phyloP scores from a whole-genome alignment of 352 stramenopile species.

The Pythium grandisporangium region DNA sequence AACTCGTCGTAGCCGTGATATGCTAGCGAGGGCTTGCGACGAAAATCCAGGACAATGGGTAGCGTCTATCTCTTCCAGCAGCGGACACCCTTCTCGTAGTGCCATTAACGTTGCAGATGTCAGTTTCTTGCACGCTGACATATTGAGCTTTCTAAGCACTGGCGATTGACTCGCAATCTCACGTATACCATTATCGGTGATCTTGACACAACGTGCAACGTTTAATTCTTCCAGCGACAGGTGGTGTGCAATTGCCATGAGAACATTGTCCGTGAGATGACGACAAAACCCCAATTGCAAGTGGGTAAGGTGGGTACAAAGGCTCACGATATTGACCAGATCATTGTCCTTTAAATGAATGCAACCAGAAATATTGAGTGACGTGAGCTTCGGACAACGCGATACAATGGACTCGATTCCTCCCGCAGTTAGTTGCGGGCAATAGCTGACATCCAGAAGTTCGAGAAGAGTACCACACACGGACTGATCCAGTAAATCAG shows the following conservation, averaged over 20 bases:
- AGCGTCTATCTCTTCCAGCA: conserved; percentile 70
- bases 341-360: conserved; percentile 57
- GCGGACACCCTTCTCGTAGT: conserved; percentile 38
- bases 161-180: conserved; percentile 67
- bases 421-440: conserved; percentile 40
- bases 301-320: conserved; percentile 56
- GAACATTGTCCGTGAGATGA: conserved; percentile 64
- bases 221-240: conserved; percentile 77
- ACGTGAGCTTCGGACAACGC: conserved; percentile 42
- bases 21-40: too few species aligned
- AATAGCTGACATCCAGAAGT: conserved; percentile 78
- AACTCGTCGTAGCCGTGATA: too few species aligned
- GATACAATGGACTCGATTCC: conserved; percentile 49
- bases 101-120: conserved; percentile 41
- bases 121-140: conserved; percentile 78
- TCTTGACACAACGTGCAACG: conserved; percentile 49
- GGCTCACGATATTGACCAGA: conserved; percentile 57
- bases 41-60: conserved; percentile 72
- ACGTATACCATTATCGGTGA: conserved; percentile 82
- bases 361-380: conserved; percentile 81
- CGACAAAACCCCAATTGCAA: conserved; percentile 79
- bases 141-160: conserved; percentile 53
- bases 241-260: conserved; percentile 60
- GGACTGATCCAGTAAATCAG: conserved; percentile 62
- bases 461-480: conserved; percentile 26